Conservation (phyloP, 176 grass and related monocot genomes). For the Oryza glumipatula region DNA sequence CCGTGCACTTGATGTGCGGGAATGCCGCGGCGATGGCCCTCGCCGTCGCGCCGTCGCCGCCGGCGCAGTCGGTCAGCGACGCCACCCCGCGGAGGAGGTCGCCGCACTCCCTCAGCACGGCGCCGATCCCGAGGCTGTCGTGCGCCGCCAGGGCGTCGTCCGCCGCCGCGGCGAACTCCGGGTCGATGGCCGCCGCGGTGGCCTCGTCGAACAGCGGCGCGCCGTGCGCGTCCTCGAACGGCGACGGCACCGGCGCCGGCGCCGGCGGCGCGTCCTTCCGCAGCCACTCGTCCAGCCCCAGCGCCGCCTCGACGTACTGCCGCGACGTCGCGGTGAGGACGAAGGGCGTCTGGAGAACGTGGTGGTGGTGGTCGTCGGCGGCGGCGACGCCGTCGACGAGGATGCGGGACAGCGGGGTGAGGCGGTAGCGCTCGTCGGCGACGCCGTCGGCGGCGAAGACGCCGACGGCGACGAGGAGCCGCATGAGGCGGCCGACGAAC, state of each 20-base stretch:
- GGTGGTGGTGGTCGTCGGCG: neutral
- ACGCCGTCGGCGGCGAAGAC: neutral
- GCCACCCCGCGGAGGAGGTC: slow-evolving; percentile 30
- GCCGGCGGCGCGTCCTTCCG: slow-evolving; percentile 20
- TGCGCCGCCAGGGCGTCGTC: slow-evolving; percentile 17
- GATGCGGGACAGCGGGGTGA: slow-evolving; percentile 29
- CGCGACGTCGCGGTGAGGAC: neutral
- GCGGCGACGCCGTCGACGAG: slow-evolving; percentile 24
- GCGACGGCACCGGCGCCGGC: neutral
- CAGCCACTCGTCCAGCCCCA: slow-evolving; percentile 48
- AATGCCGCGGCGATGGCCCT: slow-evolving; percentile 40
- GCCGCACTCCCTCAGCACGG: neutral
- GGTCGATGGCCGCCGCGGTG: neutral
- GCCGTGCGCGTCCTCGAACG: slow-evolving; percentile 25
- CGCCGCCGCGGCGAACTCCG: slow-evolving; percentile 24
- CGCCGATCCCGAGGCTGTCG: slow-evolving; percentile 4
- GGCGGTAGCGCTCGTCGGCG: neutral
- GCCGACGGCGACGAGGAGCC: neutral
- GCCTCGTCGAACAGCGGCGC: slow-evolving; percentile 19
- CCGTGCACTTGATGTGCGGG: slow-evolving; percentile 40
- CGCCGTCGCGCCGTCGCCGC: slow-evolving; percentile 38
- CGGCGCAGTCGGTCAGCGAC: slow-evolving; percentile 52
- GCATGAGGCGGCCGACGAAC: neutral
- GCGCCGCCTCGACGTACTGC: neutral
- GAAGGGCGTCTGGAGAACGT: neutral